Conservation (phyloP, 1,139 yeast genomes). For the Nakaseomyces uthaithaninus region DNA sequence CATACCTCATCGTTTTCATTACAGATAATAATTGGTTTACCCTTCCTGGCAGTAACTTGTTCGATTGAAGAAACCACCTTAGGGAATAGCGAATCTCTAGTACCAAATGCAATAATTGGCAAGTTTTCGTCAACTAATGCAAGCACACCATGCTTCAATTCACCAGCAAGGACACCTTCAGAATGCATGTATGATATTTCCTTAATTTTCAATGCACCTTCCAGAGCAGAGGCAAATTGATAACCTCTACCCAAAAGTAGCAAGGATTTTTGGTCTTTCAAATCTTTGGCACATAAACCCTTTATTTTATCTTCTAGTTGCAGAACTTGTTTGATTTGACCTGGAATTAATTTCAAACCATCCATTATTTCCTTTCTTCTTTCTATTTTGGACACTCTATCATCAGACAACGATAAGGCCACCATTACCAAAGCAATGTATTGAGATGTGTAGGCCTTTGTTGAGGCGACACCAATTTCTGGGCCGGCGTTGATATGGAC, state of each 20-base stretch:
- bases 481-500: slow-evolving; percentile 99
- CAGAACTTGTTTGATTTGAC: slow-evolving; percentile 73
- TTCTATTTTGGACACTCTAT: slow-evolving; percentile 63
- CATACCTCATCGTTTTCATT: slow-evolving; percentile 75
- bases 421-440: slow-evolving; percentile 95
- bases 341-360: slow-evolving; percentile 78
- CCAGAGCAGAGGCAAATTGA: slow-evolving; percentile 94
- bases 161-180: slow-evolving; percentile 99
- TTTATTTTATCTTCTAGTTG: slow-evolving; percentile 67
- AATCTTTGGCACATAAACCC: slow-evolving; percentile 59
- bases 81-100: slow-evolving; percentile 95
- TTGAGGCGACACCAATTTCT: slow-evolving; percentile 99
- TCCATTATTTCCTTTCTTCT: slow-evolving; percentile 83
- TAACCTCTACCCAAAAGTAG: slow-evolving; percentile 94
- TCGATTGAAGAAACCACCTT: slow-evolving; percentile 93
- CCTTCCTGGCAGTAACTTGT: slow-evolving; percentile 95
- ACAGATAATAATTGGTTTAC: slow-evolving; percentile 90
- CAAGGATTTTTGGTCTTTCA: slow-evolving; percentile 78
- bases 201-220: slow-evolving; percentile 96
- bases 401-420: slow-evolving; percentile 89
- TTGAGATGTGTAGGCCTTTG: slow-evolving; percentile 98
- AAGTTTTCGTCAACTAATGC: slow-evolving; percentile 91
- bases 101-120: slow-evolving; percentile 93
- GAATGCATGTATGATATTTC: slow-evolving; percentile 99
- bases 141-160: slow-evolving; percentile 94